Conservation (phyloP, 495 filamentous ascomycete genomes). For the Lichina pygmaea region DNA sequence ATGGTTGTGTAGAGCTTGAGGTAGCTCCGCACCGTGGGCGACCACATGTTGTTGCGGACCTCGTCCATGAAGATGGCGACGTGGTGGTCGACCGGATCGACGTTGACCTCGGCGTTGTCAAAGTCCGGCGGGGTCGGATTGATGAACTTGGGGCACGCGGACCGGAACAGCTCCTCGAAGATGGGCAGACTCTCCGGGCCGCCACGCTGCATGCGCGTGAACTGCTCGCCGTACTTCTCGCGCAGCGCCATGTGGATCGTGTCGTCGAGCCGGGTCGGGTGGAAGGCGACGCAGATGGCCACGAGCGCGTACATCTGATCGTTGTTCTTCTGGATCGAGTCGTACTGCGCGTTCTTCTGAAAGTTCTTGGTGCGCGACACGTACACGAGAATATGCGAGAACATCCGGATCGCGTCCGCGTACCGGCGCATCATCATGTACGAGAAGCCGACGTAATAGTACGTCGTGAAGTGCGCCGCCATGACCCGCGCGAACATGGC, state of each 20-base stretch:
- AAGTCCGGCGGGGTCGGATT: slow-evolving; percentile 91
- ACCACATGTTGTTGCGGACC: slow-evolving; percentile 88
- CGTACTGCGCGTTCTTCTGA: slow-evolving; percentile 94
- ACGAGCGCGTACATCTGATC: slow-evolving; percentile 99
- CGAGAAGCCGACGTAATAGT: slow-evolving; percentile 99
- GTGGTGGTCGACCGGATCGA: slow-evolving; percentile 95
- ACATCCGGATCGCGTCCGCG: slow-evolving; percentile 95
- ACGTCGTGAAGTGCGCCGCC: slow-evolving; percentile 98
- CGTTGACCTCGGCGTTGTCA: slow-evolving; percentile 74
- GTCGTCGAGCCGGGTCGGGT: slow-evolving; percentile 88
- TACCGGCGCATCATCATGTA: slow-evolving; percentile 99
- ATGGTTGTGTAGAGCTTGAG: slow-evolving; percentile 98
- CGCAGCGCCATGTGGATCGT: slow-evolving; percentile 94
- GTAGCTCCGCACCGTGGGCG: slow-evolving; percentile 89
- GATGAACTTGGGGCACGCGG: slow-evolving; percentile 97
- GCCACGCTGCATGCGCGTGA: slow-evolving; percentile 80
- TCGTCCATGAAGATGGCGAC: slow-evolving; percentile 96
- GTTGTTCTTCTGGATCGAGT: slow-evolving; percentile 97
- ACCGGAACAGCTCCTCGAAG: slow-evolving; percentile 89
- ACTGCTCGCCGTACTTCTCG: slow-evolving; percentile 97
- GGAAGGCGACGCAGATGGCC: slow-evolving; percentile 93
- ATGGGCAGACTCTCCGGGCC: slow-evolving; percentile 83
- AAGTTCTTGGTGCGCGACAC: slow-evolving; percentile 98
- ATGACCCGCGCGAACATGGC: slow-evolving; percentile 98
- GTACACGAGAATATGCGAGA: slow-evolving; percentile 98